Conservation (phyloP, 2,329 filamentous ascomycete species). For the Talaromyces atroroseus region DNA sequence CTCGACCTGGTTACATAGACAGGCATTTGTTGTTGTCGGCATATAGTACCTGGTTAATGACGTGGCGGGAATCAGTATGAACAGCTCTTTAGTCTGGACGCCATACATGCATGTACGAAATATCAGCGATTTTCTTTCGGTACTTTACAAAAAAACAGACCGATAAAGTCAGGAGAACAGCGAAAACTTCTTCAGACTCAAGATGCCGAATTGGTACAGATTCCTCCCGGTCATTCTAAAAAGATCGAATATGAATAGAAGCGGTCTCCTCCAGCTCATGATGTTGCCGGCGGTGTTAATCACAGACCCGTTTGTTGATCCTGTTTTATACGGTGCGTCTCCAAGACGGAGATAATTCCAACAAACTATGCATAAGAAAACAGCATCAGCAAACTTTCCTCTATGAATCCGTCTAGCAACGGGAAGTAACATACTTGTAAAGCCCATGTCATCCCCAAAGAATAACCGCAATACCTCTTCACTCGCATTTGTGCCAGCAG, state of each 20-base stretch:
- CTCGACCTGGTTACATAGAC: too few relatives aligned
- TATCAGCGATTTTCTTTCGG: too few relatives aligned
- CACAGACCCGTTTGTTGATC: background rate
- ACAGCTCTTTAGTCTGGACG: too few relatives aligned
- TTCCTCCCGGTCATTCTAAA: background rate
- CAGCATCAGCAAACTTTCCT: background rate
- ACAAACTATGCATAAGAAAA: conserved; percentile 41
- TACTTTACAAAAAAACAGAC: too few relatives aligned
- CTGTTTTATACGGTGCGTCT: conserved; percentile 17
- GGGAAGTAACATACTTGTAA: conserved; percentile 49
- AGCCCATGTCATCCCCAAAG: conserved; percentile 65
- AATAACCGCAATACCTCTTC: conserved; percentile 58
- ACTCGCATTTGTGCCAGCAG: conserved; percentile 53
- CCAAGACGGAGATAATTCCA: conserved; percentile 51
- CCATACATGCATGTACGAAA: too few relatives aligned
- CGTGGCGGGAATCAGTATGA: too few relatives aligned
- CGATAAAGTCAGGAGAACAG: too few relatives aligned
- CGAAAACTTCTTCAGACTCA: background rate
- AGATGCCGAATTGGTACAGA: background rate
- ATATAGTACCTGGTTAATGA: too few relatives aligned
- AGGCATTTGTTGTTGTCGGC: too few relatives aligned
- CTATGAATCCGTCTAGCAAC: background rate
- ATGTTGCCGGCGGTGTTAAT: background rate
- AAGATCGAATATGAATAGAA: background rate
- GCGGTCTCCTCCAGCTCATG: background rate